Evolutionary conservation across 805 yeast species (phyloP).

Genomic region (Wickerhamiella allomyrinae): DNA sequence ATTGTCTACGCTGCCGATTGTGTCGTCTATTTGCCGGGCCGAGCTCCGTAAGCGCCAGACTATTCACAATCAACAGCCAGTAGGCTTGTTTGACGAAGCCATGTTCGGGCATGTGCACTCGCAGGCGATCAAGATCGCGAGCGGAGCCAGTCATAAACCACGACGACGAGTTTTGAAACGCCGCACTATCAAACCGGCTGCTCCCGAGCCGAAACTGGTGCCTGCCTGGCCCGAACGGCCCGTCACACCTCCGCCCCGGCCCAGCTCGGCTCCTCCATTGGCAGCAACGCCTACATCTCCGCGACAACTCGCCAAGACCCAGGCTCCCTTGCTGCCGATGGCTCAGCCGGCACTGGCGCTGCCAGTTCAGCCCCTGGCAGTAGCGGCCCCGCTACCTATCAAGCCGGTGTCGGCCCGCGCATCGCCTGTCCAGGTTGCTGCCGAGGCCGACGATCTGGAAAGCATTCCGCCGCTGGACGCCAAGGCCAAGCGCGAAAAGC

Average conservation of each 20-base stretch:
- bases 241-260: not conserved
- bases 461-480: too few relatives aligned
- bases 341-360: not conserved
- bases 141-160: slow-evolving; percentile 14
- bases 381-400: too few relatives aligned
- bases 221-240: not conserved
- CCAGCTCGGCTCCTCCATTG: slow-evolving; percentile 1
- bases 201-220: not conserved
- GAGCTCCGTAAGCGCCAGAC: slow-evolving; percentile 25
- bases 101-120: slow-evolving; percentile 19
- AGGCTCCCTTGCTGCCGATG: not conserved
- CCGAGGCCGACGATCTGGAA: too few relatives aligned
- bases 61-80: slow-evolving; percentile 20
- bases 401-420: too few relatives aligned
- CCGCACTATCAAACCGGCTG: slow-evolving; percentile 4
- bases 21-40: slow-evolving; percentile 45
- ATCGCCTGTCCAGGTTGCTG: too few relatives aligned
- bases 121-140: slow-evolving; percentile 11
- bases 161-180: slow-evolving; percentile 22
- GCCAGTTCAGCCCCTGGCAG: too few relatives aligned
- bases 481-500: too few relatives aligned
- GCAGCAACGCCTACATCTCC: too few relatives aligned
- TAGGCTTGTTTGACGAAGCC: slow-evolving; percentile 4
- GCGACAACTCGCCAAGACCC: too few relatives aligned
- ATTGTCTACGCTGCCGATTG: slow-evolving; percentile 45